phyloP scores from a whole-genome alignment of 2,329 filamentous ascomycete species.

The Gyromitra esculenta region DNA sequence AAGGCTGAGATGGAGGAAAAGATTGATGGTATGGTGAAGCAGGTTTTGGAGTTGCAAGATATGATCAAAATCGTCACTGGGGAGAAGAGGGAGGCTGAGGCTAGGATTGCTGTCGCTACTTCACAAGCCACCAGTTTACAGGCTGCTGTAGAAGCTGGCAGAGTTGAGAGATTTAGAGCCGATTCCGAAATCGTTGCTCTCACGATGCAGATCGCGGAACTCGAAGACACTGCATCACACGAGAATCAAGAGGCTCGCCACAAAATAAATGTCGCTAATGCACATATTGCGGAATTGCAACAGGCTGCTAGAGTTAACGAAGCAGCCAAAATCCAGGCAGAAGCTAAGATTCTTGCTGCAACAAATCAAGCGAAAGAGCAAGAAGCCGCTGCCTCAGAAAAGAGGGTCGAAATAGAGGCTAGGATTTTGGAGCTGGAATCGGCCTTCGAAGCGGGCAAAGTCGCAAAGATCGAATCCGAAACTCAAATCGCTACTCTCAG shows the following conservation, averaged over 20 bases:
- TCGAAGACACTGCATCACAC: conserved; percentile 17
- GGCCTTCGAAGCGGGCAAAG: conserved; percentile 8
- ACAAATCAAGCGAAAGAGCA: conserved; percentile 20
- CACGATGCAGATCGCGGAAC: conserved; percentile 29
- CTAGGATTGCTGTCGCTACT: conserved; percentile 16
- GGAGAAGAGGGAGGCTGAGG: conserved; percentile 47
- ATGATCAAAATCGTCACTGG: conserved; percentile 32
- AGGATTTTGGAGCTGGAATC: conserved; percentile 14
- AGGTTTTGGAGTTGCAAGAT: conserved; percentile 45
- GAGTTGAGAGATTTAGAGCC: conserved; percentile 21
- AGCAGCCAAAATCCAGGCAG: conserved; percentile 27
- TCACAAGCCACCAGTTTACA: conserved; percentile 30
- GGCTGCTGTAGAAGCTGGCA: conserved; percentile 23
- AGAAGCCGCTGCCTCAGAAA: conserved; percentile 8
- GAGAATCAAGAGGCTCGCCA: conserved; percentile 35
- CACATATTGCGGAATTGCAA: conserved; percentile 35
- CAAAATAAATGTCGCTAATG: conserved; percentile 10
- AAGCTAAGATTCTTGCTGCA: conserved; percentile 29
- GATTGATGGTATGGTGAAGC: conserved; percentile 30
- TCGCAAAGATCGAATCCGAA: conserved; percentile 10
- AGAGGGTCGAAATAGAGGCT: conserved; percentile 4
- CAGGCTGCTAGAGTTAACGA: conserved; percentile 20
- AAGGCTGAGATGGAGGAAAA: conserved; percentile 38
- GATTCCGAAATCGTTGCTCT: conserved; percentile 26
- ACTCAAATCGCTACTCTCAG: conserved; percentile 32